Evolutionary conservation across 2,329 filamentous ascomycete species (phyloP).

Genomic region (Ophiocordyceps australis): DNA sequence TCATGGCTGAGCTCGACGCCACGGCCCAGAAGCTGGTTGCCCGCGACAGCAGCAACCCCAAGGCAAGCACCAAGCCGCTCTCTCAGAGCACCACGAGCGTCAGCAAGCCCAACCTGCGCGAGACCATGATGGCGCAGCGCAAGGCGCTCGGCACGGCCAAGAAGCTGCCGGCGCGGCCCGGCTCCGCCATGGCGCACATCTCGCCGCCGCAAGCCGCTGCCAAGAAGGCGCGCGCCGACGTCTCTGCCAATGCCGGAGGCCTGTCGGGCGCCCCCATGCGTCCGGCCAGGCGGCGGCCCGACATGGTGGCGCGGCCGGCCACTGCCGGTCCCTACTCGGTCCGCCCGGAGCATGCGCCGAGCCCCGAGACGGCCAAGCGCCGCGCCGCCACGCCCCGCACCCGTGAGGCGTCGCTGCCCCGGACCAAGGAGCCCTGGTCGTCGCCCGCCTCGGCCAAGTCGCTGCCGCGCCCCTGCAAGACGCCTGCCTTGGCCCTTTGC

Average conservation of each 20-base stretch:
- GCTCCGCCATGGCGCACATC: constrained; percentile 45
- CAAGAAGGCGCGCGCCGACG: constrained; percentile 21
- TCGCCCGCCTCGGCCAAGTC: no score
- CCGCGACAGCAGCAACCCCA: constrained; percentile 69
- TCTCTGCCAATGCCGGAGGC: constrained; percentile 30
- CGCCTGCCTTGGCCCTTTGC: no score
- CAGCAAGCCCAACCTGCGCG: constrained; percentile 52
- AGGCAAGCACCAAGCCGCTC: constrained; percentile 44
- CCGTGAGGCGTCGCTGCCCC: constrained; percentile 33
- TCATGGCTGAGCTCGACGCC: constrained; percentile 60
- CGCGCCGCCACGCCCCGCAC: constrained; percentile 30
- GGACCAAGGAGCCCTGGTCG: constrained; percentile 26
- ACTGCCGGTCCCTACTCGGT: constrained; percentile 50
- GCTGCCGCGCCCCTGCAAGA: no score
- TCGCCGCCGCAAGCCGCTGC: constrained; percentile 23
- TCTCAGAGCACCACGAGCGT: constrained; percentile 43
- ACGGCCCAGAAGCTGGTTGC: constrained; percentile 67
- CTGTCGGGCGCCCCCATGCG: constrained; percentile 47
- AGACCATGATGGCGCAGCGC: constrained; percentile 72
- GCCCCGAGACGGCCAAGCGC: constrained; percentile 25
- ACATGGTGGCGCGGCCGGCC: constrained; percentile 38
- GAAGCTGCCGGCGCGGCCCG: constrained; percentile 36
- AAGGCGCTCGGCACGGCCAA: constrained; percentile 30
- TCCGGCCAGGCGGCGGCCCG: constrained; percentile 37
- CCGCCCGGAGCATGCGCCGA: constrained; percentile 20